Conservation (phyloP, 2,329 filamentous ascomycete genomes). For the Parastagonospora nodorum region DNA sequence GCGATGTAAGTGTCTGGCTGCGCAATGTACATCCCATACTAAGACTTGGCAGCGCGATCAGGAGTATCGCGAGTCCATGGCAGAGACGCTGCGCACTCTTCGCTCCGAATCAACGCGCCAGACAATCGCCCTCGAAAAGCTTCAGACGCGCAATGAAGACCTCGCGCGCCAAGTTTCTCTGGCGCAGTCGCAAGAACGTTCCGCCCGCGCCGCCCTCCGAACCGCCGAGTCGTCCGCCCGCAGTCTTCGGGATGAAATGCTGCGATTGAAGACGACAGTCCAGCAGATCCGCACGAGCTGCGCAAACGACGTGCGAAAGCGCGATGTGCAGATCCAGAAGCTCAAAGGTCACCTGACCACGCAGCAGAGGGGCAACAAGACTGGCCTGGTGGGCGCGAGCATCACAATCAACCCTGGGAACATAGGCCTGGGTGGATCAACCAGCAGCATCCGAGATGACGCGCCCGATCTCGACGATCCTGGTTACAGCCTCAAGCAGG, state of each 20-base stretch:
- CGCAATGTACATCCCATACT: conserved; percentile 5
- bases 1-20: conserved; percentile 68
- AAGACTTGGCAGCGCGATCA: conserved; percentile 73
- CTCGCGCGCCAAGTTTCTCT: conserved; percentile 61
- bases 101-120: conserved; percentile 77
- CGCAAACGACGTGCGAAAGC: conserved; percentile 86
- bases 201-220: conserved; percentile 71
- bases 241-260: conserved; percentile 81
- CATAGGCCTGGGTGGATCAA: conserved; percentile 28
- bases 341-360: conserved; percentile 86
- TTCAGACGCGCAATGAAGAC: conserved; percentile 61
- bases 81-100: conserved; percentile 75
- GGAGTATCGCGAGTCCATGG: conserved; percentile 82
- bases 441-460: conserved; percentile 58
- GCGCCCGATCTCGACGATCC: conserved; percentile 58
- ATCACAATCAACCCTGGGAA: conserved; percentile 52
- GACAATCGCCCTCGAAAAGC: conserved; percentile 67
- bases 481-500: conserved; percentile 74
- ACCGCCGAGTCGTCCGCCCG: conserved; percentile 75
- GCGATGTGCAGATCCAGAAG: conserved; percentile 85
- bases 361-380: conserved; percentile 55
- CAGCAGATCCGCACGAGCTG: conserved; percentile 85
- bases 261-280: conserved; percentile 76
- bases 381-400: conserved; percentile 53
- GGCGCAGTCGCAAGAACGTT: conserved; percentile 72